Base-by-base conservation (phyloP, 371 early-diverging fungal species). In the Paraphysoderma sedebokerense region DNA sequence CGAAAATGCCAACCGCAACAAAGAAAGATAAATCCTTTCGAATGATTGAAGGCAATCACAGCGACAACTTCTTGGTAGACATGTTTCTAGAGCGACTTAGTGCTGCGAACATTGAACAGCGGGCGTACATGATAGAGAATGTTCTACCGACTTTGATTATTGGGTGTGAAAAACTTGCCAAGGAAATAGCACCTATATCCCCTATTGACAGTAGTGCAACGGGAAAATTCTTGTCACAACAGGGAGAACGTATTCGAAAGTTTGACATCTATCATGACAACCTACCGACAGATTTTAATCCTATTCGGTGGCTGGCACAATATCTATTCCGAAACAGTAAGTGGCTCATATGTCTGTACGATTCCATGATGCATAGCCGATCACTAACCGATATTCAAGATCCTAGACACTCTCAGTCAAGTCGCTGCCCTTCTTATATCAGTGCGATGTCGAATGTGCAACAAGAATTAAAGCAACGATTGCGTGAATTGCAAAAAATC, bases 81-180 rank as follows among this genome's bases (percentile, higher is more conserved):
- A n/a, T n/a, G n/a, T n/a, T n/a, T n/a, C n/a, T n/a, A n/a, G n/a
- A n/a, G n/a, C n/a, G n/a, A n/a, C n/a, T n/a, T n/a, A n/a, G n/a
- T n/a, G n/a, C n/a, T n/a, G 33, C 59, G 17, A 50, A 47, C 33
- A 38, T 72, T 9, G 67, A 67, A 28, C n/a, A 53, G 20, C 54
- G 72, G 17, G 58, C 66, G 3, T 68, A 67, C 46, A 49, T 72
- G 39, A 54, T 66, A 19, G 61, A 63, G 29, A 62, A 63, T 1
- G 55, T 61, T 1, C 50, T 72, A 8, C 68, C 72, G 20, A 57
- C 69, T 1, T 48, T 63, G 26, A 44, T 68, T 6, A 37, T 65
- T 8, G 61, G 63, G 8, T 49, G 68, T 11, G 69, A 68, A 27
- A 59, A 52, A 40, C 55, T 72, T 17, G 38, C 66, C 32, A 46